Base-by-base conservation (phyloP, 805 yeast species). In the Monosporozyma aquatica region DNA sequence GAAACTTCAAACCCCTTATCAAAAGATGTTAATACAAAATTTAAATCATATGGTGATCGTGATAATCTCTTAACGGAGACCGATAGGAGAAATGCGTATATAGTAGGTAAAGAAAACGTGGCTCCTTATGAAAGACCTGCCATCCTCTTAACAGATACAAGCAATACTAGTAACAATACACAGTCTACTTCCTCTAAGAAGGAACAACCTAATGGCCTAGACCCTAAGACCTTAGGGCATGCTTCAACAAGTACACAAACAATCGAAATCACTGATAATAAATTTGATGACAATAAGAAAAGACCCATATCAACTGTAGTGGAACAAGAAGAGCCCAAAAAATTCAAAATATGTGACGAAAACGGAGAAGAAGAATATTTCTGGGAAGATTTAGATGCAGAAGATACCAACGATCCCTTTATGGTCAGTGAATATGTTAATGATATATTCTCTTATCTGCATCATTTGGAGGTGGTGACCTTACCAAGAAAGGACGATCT, bases 381-480 rank as follows among this genome's bases (percentile, higher is more conserved):
- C 38, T 69, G 87, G 86, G 87, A 82, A 55, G 90, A 83, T 61
- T 65, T 83, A 42, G 94, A 83, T 58, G 82, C 78, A 37, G 90
- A 82, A 55, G 94, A 83, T 59, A 62, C 68, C 37, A 84, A 81
- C 56, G 94, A 83, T 61, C 90, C 90, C 17, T 65, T 85, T 47
- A 89, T 90, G 96, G 97, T 85, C 25, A 77, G 87, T 47, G 98
- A 90, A 67, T 90, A 89, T 62, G 95, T 84, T 43, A 75, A 69
- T 47, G 97, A 87, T 46, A 89, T 90, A 44, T 89, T 86, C 62
- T 81, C 76, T 24, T 87, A 84, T 62, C 67, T 89, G 53, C 79
- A 80, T 59, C 78, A 72, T 55, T 68, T 81, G 46, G 95, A 87
- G 65, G 62, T 71, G 36, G 72, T 75, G 54, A 85, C 90, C 37